These are phyloP conservation scores for Amanita brunnescens DNA, from an alignment of 768 basidiomycete species.

Conservation along the genomic window DNA sequence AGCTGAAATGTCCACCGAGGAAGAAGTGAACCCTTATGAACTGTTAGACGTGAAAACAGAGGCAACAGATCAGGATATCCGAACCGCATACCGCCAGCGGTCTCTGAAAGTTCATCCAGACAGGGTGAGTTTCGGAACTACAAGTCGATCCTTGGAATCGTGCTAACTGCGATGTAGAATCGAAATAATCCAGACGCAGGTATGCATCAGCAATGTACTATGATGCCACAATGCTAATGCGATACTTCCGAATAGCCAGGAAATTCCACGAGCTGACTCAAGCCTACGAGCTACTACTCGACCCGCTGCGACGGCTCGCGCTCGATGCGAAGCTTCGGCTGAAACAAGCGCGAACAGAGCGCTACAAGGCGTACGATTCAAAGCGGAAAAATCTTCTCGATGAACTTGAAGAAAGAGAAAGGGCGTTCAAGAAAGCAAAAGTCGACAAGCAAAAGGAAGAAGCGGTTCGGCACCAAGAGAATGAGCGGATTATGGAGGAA, in stretches of 20 bases:
- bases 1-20: conserved; percentile 28
- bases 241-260: conserved; percentile 32
- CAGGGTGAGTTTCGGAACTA: conserved; percentile 39
- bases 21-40: conserved; percentile 68
- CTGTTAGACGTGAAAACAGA: conserved; percentile 53
- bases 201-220: conserved; percentile 16
- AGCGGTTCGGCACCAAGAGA: conserved; percentile 44
- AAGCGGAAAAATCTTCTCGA: conserved; percentile 71
- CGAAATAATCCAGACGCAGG: conserved; percentile 76
- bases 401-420: conserved; percentile 73
- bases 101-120: conserved; percentile 87
- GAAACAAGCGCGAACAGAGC: conserved; percentile 56
- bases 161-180: conserved; percentile 37
- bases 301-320: conserved; percentile 69
- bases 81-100: conserved; percentile 67
- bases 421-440: conserved; percentile 64
- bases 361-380: conserved; percentile 60
- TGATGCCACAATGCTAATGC: not conserved
- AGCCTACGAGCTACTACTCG: conserved; percentile 74
- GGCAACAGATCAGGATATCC: conserved; percentile 69
- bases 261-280: conserved; percentile 82
- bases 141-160: not conserved
- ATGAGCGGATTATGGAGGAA: conserved; percentile 68
- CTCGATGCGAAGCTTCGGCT: conserved; percentile 73
- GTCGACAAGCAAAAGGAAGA: conserved; percentile 55